Base-by-base conservation (phyloP, 2,329 filamentous ascomycete genomes). In the Penicillium sclerotiorum region DNA sequence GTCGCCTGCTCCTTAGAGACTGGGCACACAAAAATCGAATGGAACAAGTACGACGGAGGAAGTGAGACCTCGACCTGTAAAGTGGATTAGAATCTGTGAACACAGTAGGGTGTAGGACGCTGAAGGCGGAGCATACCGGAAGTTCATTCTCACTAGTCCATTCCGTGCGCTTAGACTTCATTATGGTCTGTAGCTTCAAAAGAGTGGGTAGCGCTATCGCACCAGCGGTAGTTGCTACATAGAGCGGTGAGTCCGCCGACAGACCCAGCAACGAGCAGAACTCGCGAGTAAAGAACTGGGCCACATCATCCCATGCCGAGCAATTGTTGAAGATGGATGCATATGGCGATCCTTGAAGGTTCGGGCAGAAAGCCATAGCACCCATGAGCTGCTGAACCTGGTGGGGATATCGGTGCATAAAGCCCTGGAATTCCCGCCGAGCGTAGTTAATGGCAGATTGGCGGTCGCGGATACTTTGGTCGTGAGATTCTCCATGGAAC, bases 1-100 rank as follows among this genome's bases (percentile, higher is more conserved):
- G 93, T 99, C 0, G 89, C 91, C 71, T 99, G 94, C 67, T 96
- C 94, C 70, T 97, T 97, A 63, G 88, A 92, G 5, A 99, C 94
- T 0, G 94, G 94, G 66, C 94, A 99, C 35, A 99, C 94, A 67
- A 99, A 99, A 66, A 99, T 96, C 48, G 89, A 89, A 71, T 99
- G 94, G 76, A 95, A 99, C 45, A 82, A 77, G 65, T 86, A 87
- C 5, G 78, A 77, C 2, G 80, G 80, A 2, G 85, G 85, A 4
- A 87, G 73, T 0, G 85, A 81, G 13, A 86, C 86, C 69, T 87
- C 85, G 36, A 86, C 81, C 79, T 81, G 47, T 25, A 53, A 18
- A 9, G 27, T 23, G n/a, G 44, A 21, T 37, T 18, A 35, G 27
- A 7, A 44, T 8, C 15, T 18, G 1, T 4, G 33, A 36, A 36